Evolutionary conservation across 768 basidiomycete species (phyloP), one percentile per base, ranked within the genome.

Genomic region (Baorangia bicolor): DNA sequence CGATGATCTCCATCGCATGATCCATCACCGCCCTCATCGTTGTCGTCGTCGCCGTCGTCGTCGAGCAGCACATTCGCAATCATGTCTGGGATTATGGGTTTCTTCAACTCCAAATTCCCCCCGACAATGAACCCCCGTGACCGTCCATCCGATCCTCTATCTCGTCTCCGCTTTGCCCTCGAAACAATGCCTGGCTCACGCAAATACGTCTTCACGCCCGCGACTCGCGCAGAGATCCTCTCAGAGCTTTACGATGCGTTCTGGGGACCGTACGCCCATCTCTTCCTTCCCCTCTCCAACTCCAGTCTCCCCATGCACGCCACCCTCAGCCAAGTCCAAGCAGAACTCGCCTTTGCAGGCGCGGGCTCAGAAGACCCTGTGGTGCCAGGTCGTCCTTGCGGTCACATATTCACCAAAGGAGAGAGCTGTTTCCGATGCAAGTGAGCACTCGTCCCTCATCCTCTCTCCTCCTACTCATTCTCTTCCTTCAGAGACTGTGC

Each of bases 371-470:
- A 83, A 28, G 82, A 84, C 25, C 79, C 79, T 10, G 67, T 83
- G 0, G 70, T 81, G 18, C 86, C 86, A n/a, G 91, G 89, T 10
- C 78, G 85, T 58, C 81, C 87, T 1, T 96, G 94, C 66, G 88
- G 86, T 2, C 83, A 90, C 66, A 90, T 94, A 39, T 92, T 96
- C 73, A 87, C 85, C 70, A 90, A 90, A 63, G 94, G 94, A 21
- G 94, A 97, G 71, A 87, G 87, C 63, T 94, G 94, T 63, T 96
- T 94, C 72, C 81, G 93, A 47, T 96, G 94, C 89, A 92, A 92
- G 93, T 93, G 66, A 76, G 92, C 77, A 28, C 12, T 16, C 46
- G 35, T 18, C 18, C 43, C 23, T n/a, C 51, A 23, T 48, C 16
- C 18, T 50, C 53, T 53, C 43, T 21, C 14, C 18, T 27, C 38